Percentiles rank a stretch among this genome's conserved stretches.
Evolutionary conservation across 768 basidiomycete species (phyloP).

Genomic region (Porpolomopsis calyptriformis): DNA sequence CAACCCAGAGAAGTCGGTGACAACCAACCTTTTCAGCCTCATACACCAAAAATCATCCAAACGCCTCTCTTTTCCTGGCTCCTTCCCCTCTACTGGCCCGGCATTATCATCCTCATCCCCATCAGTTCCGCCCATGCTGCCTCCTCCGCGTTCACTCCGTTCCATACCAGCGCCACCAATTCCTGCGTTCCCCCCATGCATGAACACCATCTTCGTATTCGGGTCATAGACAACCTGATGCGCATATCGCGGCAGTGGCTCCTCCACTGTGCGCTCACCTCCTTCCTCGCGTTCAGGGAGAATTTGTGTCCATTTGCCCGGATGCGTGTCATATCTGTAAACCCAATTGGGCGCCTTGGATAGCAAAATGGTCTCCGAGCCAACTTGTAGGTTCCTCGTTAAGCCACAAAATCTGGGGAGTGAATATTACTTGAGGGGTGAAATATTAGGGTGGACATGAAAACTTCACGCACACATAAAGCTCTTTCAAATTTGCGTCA

Average conservation of each 20-base stretch:
- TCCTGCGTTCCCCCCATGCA: conserved; percentile 75
- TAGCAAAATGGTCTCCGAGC: conserved; percentile 31
- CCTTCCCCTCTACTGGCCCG: conserved; percentile 13
- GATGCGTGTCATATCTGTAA: conserved; percentile 47
- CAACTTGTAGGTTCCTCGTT: conserved; percentile 31
- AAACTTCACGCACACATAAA: conserved; percentile 51
- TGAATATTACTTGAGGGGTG: background rate
- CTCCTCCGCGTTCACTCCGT: conserved; percentile 5
- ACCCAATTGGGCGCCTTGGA: conserved; percentile 54
- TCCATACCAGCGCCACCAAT: conserved; percentile 10
- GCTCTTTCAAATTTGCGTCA: conserved; percentile 49
- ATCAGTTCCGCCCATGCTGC: conserved; percentile 11
- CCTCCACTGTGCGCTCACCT: conserved; percentile 10
- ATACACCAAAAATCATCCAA: conserved; percentile 77
- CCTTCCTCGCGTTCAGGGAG: conserved; percentile 13
- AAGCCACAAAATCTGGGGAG: conserved; percentile 50
- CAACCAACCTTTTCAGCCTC: conserved; percentile 48
- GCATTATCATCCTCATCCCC: conserved; percentile 10
- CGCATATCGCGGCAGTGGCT: conserved; percentile 59
- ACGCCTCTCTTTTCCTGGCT: conserved; percentile 32
- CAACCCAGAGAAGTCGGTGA: background rate
- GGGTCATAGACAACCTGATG: conserved; percentile 72
- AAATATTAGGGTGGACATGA: background rate
- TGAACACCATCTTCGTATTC: conserved; percentile 40
- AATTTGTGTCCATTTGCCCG: conserved; percentile 59